Percentiles rank a stretch among this genome's conserved stretches.
These are phyloP conservation scores for Bolboschoenoplectus hybrid DNA, from an alignment of 202 grass and related monocot species.

Conservation along the genomic window DNA sequence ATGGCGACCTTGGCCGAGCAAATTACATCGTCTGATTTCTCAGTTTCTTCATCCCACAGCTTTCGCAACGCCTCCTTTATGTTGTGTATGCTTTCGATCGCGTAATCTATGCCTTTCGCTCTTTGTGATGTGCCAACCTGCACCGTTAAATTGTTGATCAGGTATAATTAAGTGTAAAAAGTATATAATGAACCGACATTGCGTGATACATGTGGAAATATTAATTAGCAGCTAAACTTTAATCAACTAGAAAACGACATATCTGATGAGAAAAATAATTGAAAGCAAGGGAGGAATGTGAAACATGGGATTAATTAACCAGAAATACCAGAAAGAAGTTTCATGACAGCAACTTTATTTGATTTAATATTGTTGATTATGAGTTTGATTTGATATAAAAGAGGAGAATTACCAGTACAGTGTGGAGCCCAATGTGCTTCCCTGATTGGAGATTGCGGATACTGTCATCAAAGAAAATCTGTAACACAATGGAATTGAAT, in stretches of 20 bases:
- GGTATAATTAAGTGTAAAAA: not conserved
- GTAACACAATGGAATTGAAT: slow-evolving; percentile 18
- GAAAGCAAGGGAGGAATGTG: slow-evolving; percentile 10
- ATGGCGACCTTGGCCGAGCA: slow-evolving; percentile 65
- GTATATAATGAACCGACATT: not conserved
- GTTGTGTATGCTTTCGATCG: slow-evolving; percentile 95
- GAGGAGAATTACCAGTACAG: slow-evolving; percentile 68
- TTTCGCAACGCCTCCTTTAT: slow-evolving; percentile 81
- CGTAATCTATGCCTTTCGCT: slow-evolving; percentile 76
- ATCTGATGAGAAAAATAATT: not conserved
- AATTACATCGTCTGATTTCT: slow-evolving; percentile 77
- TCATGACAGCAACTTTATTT: not conserved
- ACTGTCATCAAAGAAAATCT: slow-evolving; percentile 99
- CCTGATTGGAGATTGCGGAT: slow-evolving; percentile 82
- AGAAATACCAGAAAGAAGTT: not conserved
- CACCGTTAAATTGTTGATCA: slow-evolving; percentile 8
- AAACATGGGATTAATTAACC: not conserved
- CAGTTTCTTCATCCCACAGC: slow-evolving; percentile 75
- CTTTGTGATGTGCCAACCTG: slow-evolving; percentile 80
- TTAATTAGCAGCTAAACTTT: not conserved
- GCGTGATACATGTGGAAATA: not conserved
- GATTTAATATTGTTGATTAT: not conserved
- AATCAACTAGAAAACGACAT: slow-evolving; percentile 17
- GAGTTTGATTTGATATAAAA: not conserved
- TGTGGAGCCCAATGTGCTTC: slow-evolving; percentile 78